Evolutionary conservation across 2,329 filamentous ascomycete genomes (phyloP), one percentile per base, ranked within the genome.

Genomic region (Alternaria novae-zelandiae): DNA sequence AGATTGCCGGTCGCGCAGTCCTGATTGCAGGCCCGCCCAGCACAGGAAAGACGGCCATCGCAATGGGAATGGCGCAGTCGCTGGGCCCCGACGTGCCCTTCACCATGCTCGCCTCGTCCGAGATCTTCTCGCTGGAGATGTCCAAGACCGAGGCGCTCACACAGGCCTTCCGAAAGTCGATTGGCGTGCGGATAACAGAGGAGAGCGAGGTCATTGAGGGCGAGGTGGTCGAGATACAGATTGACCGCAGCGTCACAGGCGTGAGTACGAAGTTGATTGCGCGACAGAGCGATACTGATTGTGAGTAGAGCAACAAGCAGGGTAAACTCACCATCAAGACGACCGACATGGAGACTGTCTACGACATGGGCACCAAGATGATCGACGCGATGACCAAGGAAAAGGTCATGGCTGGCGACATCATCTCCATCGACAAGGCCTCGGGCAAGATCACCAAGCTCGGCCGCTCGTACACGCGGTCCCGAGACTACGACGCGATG

Each of bases 301-400:
- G 8, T 54, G 32, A 20, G 45, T 59, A 88, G 86, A 93, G 92
- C 71, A 96, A 96, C 76, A 99, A 98, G 86, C 95, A 97, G 86
- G 96, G 96, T 76, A 99, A 99, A 83, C 90, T 99, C 69, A 99
- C 96, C 20, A 97, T 99, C 84, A 99, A 99, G 84, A 99, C 96
- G 11, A 98, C 95, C 62, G 96, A 99, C 81, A 99, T 99, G 96
- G 96, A 99, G 83, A 97, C 96, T 12, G 92, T 99, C 70, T 99
- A 98, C 83, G 96, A 99, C 77, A 97, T 99, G 94, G 96, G 96
- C 69, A 95, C 92, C 71, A 98, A 98, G 84, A 98, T 99, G 96
- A 99, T 99, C 71, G 96, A 99, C 79, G 94, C 94, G 69, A 97
- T 99, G 94, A 97, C 94, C 71, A 98, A 98, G 83, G 96, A 99